Percentiles rank a stretch among this genome's conserved stretches.
phyloP scores from a whole-genome alignment of 1,284 basidiomycete genomes.

The Athelia psychrophila region DNA sequence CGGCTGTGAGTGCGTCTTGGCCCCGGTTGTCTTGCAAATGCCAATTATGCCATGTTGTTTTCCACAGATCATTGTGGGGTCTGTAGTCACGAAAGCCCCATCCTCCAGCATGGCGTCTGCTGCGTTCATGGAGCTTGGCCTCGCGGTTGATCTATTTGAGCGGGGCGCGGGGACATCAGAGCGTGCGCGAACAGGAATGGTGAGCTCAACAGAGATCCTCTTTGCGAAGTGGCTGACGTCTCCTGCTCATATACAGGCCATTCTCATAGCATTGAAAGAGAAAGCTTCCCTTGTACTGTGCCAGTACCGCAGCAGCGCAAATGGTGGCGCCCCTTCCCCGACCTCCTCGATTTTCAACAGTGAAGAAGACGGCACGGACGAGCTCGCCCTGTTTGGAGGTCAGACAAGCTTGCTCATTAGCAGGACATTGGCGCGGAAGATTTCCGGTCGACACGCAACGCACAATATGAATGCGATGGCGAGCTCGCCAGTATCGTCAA shows the following conservation, averaged over 20 bases:
- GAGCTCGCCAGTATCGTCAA: background rate
- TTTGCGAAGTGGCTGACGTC: background rate
- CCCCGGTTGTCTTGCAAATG: background rate
- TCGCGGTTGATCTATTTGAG: slow-evolving; percentile 18
- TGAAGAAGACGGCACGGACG: slow-evolving; percentile 8
- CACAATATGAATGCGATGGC: background rate
- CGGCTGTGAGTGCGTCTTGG: slow-evolving; percentile 13
- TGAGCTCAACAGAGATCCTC: slow-evolving; percentile 8
- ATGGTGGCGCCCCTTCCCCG: background rate
- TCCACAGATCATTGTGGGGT: slow-evolving; percentile 17
- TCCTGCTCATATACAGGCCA: background rate
- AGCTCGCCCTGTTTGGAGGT: slow-evolving; percentile 12
- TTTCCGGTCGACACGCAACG: too few relatives aligned
- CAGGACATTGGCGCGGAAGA: background rate
- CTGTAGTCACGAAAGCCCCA: slow-evolving; percentile 14
- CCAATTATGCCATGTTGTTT: background rate
- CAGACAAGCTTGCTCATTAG: slow-evolving; percentile 4
- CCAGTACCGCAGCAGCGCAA: background rate
- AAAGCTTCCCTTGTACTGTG: background rate
- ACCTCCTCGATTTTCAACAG: background rate
- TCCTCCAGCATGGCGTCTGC: slow-evolving; percentile 10
- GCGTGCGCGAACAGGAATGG: slow-evolving; percentile 19
- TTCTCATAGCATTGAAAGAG: background rate
- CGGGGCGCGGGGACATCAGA: slow-evolving; percentile 13
- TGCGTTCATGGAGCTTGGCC: slow-evolving; percentile 15